Evolutionary conservation across 2,329 filamentous ascomycete species (phyloP).

Genomic region (Colletotrichum falcatum): DNA sequence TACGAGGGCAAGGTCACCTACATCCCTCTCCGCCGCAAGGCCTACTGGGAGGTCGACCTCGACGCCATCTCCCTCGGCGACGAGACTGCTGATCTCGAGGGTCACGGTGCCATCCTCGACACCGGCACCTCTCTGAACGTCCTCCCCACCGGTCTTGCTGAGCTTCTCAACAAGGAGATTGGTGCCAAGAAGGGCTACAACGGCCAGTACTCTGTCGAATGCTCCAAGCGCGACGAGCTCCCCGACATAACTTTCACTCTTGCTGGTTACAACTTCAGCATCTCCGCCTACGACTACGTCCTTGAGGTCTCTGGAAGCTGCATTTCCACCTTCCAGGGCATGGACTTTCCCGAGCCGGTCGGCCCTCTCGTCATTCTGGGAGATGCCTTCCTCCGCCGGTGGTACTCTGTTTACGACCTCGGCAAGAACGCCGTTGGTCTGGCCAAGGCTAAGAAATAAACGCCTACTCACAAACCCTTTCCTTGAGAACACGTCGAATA

Average conservation of each 20-base stretch:
- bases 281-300: slow-evolving; percentile 91
- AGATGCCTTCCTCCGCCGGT: slow-evolving; percentile 85
- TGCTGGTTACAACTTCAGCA: slow-evolving; percentile 92
- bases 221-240: slow-evolving; percentile 82
- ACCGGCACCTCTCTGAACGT: slow-evolving; percentile 98
- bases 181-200: slow-evolving; percentile 98
- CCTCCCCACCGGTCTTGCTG: slow-evolving; percentile 89
- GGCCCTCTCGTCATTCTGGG: slow-evolving; percentile 96
- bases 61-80: slow-evolving; percentile 91
- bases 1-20: slow-evolving; percentile 88
- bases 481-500: slow-evolving; percentile 23
- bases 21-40: slow-evolving; percentile 96
- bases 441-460: slow-evolving; percentile 78
- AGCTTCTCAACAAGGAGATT: slow-evolving; percentile 97
- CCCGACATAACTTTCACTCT: slow-evolving; percentile 94
- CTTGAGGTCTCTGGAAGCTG: slow-evolving; percentile 95
- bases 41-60: slow-evolving; percentile 99
- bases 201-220: slow-evolving; percentile 96
- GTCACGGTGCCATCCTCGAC: slow-evolving; percentile 96
- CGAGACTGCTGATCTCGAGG: slow-evolving; percentile 87
- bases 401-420: slow-evolving; percentile 97
- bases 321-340: slow-evolving; percentile 97
- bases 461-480: slow-evolving; percentile 20
- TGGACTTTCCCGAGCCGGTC: slow-evolving; percentile 89
- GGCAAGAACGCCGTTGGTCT: slow-evolving; percentile 90